Conservation (phyloP, 352 stramenopile genomes). For the Globisporangium splendens region DNA sequence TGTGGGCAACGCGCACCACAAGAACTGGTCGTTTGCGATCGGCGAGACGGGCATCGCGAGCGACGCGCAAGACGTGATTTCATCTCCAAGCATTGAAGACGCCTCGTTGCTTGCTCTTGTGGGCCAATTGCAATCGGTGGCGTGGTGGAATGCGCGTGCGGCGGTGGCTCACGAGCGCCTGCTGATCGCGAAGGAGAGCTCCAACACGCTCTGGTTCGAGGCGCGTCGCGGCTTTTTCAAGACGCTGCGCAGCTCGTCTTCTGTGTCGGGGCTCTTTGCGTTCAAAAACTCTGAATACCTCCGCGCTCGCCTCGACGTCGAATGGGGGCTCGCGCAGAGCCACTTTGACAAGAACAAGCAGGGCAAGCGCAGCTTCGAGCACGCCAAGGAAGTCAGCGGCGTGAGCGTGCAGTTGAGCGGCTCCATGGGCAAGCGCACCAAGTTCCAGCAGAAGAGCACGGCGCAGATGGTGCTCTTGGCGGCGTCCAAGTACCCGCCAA, state of each 20-base stretch:
- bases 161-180: constrained; percentile 69
- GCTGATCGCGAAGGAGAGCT: constrained; percentile 55
- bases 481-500: constrained; percentile 50
- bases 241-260: constrained; percentile 22
- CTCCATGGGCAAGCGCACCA: constrained; percentile 92
- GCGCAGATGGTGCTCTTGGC: constrained; percentile 87
- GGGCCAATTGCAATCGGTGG: constrained; percentile 33
- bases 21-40: constrained; percentile 63
- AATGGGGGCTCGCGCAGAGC: constrained; percentile 92
- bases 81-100: constrained; percentile 22
- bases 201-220: constrained; percentile 80
- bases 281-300: constrained; percentile 48
- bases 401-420: constrained; percentile 89
- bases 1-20: constrained; percentile 47
- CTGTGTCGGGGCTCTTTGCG: constrained; percentile 27
- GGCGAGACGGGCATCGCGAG: constrained; percentile 35
- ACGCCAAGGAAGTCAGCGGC: constrained; percentile 77
- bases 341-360: constrained; percentile 90
- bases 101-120: constrained; percentile 12
- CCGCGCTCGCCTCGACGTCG: constrained; percentile 78
- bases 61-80: constrained; percentile 38
- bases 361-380: constrained; percentile 88
- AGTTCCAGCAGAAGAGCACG: constrained; percentile 91
- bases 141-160: constrained; percentile 78
- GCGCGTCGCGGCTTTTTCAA: constrained; percentile 53